Evolutionary conservation across 2,329 filamentous ascomycete genomes (phyloP), one percentile per base, ranked within the genome.

Genomic region (Paramyrothecium sp.): DNA sequence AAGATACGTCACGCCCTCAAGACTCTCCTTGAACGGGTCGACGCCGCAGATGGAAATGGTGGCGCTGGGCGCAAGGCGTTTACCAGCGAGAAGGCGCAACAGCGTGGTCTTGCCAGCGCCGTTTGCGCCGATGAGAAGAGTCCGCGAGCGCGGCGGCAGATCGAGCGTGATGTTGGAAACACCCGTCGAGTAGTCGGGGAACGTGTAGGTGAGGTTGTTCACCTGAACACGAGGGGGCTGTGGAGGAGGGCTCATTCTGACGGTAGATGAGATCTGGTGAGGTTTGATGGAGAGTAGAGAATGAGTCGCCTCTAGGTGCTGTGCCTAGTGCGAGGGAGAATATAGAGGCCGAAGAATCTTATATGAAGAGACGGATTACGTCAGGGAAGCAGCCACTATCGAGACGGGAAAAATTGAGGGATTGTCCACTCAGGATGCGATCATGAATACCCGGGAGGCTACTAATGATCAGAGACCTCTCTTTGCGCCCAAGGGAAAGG

Each of bases 81-180:
- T 98, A 70, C 95, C 95, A 19, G 93, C 92, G 59, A 99, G 87
- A 49, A 99, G 89, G 59, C 93, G 93, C 51, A 99, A 88, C 57
- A 99, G 88, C 1, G 95, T 99, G 10, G 95, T 98, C 78, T 99
- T 99, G 63, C 95, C 95, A 20, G 95, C 94, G 61, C 95, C 95
- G 74, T 99, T 99, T 72, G 95, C 94, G 67, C 95, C 95, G 69
- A 98, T 96, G 46, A 98, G 83, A 16, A 98, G 85, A 2, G 94
- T 97, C 60, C 95, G 89, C 58, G 91, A 95, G 57, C 89, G 87
- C 0, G 91, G 80, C 3, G 95, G 94, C 22, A 98, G 85, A 59
- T 87, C 80, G 55, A 99, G 83, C 23, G 78, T 81, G 66, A 99
- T 84, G 73, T 92, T 76, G 53, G 82, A 78, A 33, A 99, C 81